Percentiles rank a stretch among this genome's conserved stretches.
Conservation (phyloP, 345 rosid species). For the Ricinus communis region DNA sequence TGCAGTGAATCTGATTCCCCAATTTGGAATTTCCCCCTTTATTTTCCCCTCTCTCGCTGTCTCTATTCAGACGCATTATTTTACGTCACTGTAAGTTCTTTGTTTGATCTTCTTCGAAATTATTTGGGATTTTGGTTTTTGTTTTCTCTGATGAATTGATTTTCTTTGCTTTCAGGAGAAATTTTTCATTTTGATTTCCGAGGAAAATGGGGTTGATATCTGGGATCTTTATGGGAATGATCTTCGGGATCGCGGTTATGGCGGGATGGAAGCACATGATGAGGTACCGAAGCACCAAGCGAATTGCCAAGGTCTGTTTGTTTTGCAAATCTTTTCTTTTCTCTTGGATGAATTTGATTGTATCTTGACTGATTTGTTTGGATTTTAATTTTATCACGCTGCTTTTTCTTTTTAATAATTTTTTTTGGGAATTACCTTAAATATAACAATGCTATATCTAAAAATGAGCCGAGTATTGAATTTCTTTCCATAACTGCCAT, state of each 20-base stretch:
- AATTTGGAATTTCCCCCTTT: background rate
- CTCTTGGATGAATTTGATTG: background rate
- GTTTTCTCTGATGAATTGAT: background rate
- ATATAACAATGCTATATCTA: too few relatives aligned
- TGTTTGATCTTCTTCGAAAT: background rate
- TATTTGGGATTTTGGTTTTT: background rate
- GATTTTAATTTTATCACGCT: background rate
- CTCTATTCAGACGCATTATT: background rate
- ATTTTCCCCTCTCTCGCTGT: background rate
- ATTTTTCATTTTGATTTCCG: conserved; percentile 6
- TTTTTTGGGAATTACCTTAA: too few relatives aligned
- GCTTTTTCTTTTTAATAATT: too few relatives aligned
- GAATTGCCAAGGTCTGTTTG: conserved; percentile 67
- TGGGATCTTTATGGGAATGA: conserved; percentile 75
- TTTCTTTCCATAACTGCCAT: background rate
- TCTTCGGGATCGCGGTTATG: conserved; percentile 84
- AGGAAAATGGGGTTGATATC: conserved; percentile 88
- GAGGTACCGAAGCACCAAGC: conserved; percentile 75
- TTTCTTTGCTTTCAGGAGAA: conserved; percentile 1
- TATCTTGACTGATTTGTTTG: background rate
- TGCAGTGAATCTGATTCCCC: background rate
- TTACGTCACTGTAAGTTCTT: conserved; percentile 4
- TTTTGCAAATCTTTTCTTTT: background rate
- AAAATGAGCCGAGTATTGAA: too few relatives aligned
- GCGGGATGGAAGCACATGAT: conserved; percentile 97